Evolutionary conservation across 2,329 filamentous ascomycete species (phyloP).

Genomic region (Beauveria sp.): DNA sequence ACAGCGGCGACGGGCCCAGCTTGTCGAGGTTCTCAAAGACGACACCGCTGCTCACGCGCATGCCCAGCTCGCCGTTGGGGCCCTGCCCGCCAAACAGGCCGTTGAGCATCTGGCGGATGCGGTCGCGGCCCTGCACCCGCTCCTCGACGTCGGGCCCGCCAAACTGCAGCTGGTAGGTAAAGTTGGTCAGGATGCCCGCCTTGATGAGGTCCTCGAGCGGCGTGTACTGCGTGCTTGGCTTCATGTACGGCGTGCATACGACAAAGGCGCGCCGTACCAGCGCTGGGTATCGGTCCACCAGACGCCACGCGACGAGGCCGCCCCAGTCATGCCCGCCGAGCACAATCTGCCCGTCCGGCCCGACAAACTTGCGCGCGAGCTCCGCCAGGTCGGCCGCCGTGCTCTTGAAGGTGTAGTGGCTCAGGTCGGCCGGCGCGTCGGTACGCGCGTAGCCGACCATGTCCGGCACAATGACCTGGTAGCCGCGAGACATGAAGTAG

Average conservation of each 20-base stretch:
- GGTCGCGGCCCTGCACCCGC: constrained; percentile 46
- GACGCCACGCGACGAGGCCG: constrained; percentile 66
- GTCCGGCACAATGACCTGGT: constrained; percentile 77
- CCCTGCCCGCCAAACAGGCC: constrained; percentile 61
- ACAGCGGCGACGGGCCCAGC: constrained; percentile 48
- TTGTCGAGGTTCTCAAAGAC: constrained; percentile 53
- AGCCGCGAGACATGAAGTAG: constrained; percentile 59
- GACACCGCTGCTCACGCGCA: constrained; percentile 55
- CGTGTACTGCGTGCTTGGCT: constrained; percentile 44
- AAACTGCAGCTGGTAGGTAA: constrained; percentile 80
- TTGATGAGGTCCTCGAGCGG: constrained; percentile 54
- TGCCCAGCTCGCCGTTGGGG: constrained; percentile 45
- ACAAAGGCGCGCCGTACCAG: constrained; percentile 69
- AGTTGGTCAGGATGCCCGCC: constrained; percentile 52
- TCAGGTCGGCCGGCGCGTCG: constrained; percentile 53
- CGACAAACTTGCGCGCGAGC: constrained; percentile 51
- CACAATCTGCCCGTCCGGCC: constrained; percentile 51
- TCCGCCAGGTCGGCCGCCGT: constrained; percentile 68
- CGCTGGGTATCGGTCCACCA: constrained; percentile 64
- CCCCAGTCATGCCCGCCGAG: constrained; percentile 94
- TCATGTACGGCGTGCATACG: constrained; percentile 68
- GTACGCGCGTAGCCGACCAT: constrained; percentile 81
- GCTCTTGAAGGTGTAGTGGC: constrained; percentile 63
- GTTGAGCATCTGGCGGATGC: constrained; percentile 63
- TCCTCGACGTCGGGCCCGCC: constrained; percentile 58